phyloP scores from a whole-genome alignment of 2,329 filamentous ascomycete species.

The Colletotrichum sp. region DNA sequence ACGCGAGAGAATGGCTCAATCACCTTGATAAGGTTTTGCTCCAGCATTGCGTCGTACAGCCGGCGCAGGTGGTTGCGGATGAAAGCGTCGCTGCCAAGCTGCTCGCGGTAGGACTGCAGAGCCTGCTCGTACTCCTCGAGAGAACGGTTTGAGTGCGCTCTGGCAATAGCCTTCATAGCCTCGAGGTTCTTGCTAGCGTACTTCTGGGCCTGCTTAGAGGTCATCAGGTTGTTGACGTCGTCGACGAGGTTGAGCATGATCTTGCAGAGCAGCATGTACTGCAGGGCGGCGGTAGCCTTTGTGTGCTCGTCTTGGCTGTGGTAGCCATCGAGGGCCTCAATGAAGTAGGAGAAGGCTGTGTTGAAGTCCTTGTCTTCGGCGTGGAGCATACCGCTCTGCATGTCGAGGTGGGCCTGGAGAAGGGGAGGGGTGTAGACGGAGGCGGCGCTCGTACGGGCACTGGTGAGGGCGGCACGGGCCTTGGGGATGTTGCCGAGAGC shows the following conservation, averaged over 20 bases:
- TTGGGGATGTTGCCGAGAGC: slow-evolving; percentile 96
- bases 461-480: slow-evolving; percentile 91
- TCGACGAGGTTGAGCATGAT: slow-evolving; percentile 98
- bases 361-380: slow-evolving; percentile 99
- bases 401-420: slow-evolving; percentile 94
- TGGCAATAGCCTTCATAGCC: slow-evolving; percentile 98
- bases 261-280: slow-evolving; percentile 99
- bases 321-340: slow-evolving; percentile 97
- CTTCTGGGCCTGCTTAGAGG: slow-evolving; percentile 94
- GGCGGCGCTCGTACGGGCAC: slow-evolving; percentile 91
- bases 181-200: slow-evolving; percentile 96
- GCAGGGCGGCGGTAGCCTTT: slow-evolving; percentile 94
- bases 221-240: slow-evolving; percentile 94
- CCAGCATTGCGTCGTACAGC: slow-evolving; percentile 97
- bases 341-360: slow-evolving; percentile 98
- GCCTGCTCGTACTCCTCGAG: slow-evolving; percentile 97
- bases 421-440: slow-evolving; percentile 97
- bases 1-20: slow-evolving; percentile 98
- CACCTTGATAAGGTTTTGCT: slow-evolving; percentile 99
- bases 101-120: slow-evolving; percentile 86
- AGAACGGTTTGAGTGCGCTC: slow-evolving; percentile 92
- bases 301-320: slow-evolving; percentile 86
- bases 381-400: slow-evolving; percentile 99
- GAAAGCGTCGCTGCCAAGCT: slow-evolving; percentile 93
- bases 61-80: slow-evolving; percentile 96